Evolutionary conservation across 495 filamentous ascomycete species (phyloP).

Genomic region (Aspergillus ostianus): DNA sequence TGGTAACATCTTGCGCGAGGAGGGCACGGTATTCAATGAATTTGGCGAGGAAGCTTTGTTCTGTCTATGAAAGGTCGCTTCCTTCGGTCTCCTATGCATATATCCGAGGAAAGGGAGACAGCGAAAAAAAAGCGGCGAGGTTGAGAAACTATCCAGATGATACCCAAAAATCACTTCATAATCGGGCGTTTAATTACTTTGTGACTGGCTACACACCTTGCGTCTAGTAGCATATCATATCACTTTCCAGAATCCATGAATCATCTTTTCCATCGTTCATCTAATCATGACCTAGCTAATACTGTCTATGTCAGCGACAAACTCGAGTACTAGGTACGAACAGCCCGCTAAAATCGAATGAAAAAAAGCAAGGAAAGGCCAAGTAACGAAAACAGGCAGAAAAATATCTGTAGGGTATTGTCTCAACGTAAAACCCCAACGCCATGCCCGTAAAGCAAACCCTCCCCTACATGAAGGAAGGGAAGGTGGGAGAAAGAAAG

Average conservation of each 20-base stretch:
- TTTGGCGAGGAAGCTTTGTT: slow-evolving; percentile 65
- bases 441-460: slow-evolving; percentile 1
- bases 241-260: neutral
- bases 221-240: neutral
- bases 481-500: slow-evolving; percentile 9
- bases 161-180: slow-evolving; percentile 5
- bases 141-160: slow-evolving; percentile 6
- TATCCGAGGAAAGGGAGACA: neutral
- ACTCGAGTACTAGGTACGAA: neutral
- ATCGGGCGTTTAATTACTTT: neutral
- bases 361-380: slow-evolving; percentile 9
- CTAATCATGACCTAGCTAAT: neutral
- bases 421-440: slow-evolving; percentile 1
- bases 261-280: neutral
- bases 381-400: neutral
- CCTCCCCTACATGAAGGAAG: neutral
- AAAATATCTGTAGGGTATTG: slow-evolving; percentile 11
- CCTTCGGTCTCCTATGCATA: slow-evolving; percentile 1
- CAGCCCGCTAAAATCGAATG: slow-evolving; percentile 9
- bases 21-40: slow-evolving; percentile 54
- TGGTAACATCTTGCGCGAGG: slow-evolving; percentile 51
- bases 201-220: neutral
- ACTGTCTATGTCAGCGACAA: neutral
- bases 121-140: neutral
- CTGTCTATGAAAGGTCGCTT: slow-evolving; percentile 42